Conservation (phyloP, 257 asterid genomes). For the Avicennia marina region DNA sequence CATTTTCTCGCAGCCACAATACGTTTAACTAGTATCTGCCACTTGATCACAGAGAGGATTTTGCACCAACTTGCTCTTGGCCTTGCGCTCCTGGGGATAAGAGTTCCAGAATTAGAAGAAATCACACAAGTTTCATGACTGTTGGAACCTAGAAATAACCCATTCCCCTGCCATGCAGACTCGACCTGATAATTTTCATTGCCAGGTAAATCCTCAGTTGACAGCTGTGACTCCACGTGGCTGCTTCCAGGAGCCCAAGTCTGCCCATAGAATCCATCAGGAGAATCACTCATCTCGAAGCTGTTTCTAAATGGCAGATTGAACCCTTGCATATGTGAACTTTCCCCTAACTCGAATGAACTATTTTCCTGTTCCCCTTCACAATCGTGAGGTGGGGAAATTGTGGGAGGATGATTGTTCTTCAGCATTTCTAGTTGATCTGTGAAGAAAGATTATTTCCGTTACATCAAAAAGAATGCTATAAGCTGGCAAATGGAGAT, state of each 20-base stretch:
- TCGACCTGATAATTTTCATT: constrained; percentile 38
- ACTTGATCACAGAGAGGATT: constrained; percentile 66
- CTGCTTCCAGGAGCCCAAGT: constrained; percentile 26
- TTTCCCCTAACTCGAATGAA: constrained; percentile 38
- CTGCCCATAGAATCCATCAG: constrained; percentile 26
- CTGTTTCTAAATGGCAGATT: constrained; percentile 29
- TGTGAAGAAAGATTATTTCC: constrained; percentile 18
- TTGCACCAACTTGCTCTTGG: constrained; percentile 70
- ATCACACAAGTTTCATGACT: constrained; percentile 28
- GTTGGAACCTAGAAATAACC: constrained; percentile 29
- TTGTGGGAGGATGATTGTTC: constrained; percentile 22
- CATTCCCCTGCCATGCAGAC: constrained; percentile 39
- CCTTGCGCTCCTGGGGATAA: constrained; percentile 33
- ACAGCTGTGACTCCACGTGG: constrained; percentile 27
- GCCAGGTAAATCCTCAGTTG: constrained; percentile 29
- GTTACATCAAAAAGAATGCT: background rate
- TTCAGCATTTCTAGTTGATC: constrained; percentile 36
- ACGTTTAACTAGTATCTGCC: constrained; percentile 60
- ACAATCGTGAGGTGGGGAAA: constrained; percentile 25
- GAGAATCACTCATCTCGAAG: constrained; percentile 35
- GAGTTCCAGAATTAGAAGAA: constrained; percentile 40
- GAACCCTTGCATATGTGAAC: constrained; percentile 37
- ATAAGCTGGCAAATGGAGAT: background rate
- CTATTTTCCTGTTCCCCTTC: constrained; percentile 31
- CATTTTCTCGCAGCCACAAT: constrained; percentile 44